Percentiles rank a stretch among this genome's conserved stretches.
Evolutionary conservation across 106 monocot genomes (phyloP).

Genomic region (Acorus gramineus): DNA sequence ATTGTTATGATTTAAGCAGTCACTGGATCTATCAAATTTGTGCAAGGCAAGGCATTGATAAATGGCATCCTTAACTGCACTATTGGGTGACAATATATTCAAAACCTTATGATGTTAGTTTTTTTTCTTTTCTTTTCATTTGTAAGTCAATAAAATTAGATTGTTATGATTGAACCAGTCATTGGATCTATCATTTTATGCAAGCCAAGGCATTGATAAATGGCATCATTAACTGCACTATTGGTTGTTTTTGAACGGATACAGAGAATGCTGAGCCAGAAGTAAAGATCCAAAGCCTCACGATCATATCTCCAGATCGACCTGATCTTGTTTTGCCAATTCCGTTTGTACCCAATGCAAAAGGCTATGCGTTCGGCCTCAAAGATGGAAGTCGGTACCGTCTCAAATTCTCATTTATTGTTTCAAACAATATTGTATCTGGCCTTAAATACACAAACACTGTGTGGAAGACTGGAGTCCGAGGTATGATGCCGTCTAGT

Average conservation of each 20-base stretch:
- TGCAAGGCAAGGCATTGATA: no score
- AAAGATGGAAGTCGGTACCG: constrained; percentile 79
- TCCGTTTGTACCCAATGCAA: constrained; percentile 49
- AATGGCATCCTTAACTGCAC: no score
- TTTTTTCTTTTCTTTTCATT: no score
- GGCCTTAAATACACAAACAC: constrained; percentile 79
- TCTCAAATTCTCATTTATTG: constrained; percentile 57
- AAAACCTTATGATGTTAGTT: no score
- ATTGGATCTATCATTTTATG: no score
- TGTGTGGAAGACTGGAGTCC: constrained; percentile 82
- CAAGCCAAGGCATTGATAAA: no score
- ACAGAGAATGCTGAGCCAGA: constrained; percentile 72
- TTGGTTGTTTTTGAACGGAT: background rate
- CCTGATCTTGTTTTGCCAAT: constrained; percentile 55
- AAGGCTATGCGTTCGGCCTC: constrained; percentile 61
- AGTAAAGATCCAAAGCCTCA: constrained; percentile 55
- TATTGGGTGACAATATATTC: no score
- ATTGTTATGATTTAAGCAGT: no score
- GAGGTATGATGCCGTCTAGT: constrained; percentile 31
- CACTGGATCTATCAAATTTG: no score
- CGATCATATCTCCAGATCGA: constrained; percentile 49
- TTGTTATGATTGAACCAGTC: no score
- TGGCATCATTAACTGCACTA: no score
- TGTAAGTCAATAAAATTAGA: no score
- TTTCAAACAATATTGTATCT: constrained; percentile 75